These are phyloP conservation scores for Podochytrium sp. DNA, from an alignment of 192 early-diverging fungal genomes.

Conservation along the genomic window DNA sequence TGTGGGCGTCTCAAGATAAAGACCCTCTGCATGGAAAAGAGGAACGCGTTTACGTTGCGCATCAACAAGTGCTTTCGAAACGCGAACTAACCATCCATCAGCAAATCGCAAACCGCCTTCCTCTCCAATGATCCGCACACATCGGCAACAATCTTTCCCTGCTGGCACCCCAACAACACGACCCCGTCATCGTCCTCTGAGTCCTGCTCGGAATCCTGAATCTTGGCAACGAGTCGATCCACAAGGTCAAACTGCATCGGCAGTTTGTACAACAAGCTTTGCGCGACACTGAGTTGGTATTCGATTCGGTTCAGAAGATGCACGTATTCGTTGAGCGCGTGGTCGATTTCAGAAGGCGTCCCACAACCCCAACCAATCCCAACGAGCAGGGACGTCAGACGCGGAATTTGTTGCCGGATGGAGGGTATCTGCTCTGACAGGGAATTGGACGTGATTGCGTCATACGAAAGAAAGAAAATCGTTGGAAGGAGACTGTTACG, in stretches of 20 bases:
- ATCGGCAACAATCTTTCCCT: background rate
- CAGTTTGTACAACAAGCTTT: conserved; percentile 44
- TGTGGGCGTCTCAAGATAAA: conserved; percentile 53
- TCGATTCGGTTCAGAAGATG: conserved; percentile 13
- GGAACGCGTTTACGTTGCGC: background rate
- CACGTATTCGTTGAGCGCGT: no score
- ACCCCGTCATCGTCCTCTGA: conserved; percentile 43
- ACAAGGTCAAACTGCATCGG: conserved; percentile 65
- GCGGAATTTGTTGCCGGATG: conserved; percentile 26
- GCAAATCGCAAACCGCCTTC: conserved; percentile 58
- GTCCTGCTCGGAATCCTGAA: conserved; percentile 44
- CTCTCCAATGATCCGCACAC: conserved; percentile 42
- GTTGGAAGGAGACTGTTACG: conserved; percentile 66
- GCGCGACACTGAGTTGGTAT: conserved; percentile 21
- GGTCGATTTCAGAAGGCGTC: no score
- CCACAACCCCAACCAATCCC: background rate
- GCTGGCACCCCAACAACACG: background rate
- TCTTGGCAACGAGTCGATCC: conserved; percentile 53
- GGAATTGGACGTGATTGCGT: conserved; percentile 67
- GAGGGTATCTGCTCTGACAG: conserved; percentile 47
- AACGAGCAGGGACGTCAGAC: conserved; percentile 1
- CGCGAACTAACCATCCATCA: conserved; percentile 38
- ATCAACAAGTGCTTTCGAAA: background rate
- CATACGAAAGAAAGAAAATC: conserved; percentile 75
- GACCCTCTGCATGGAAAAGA: conserved; percentile 42